A percentile compares a stretch with the other conserved stretches of the same genome.
These are phyloP conservation scores for Cytospora paraplurivora DNA, from an alignment of 2,329 filamentous ascomycete species.

Conservation along the genomic window DNA sequence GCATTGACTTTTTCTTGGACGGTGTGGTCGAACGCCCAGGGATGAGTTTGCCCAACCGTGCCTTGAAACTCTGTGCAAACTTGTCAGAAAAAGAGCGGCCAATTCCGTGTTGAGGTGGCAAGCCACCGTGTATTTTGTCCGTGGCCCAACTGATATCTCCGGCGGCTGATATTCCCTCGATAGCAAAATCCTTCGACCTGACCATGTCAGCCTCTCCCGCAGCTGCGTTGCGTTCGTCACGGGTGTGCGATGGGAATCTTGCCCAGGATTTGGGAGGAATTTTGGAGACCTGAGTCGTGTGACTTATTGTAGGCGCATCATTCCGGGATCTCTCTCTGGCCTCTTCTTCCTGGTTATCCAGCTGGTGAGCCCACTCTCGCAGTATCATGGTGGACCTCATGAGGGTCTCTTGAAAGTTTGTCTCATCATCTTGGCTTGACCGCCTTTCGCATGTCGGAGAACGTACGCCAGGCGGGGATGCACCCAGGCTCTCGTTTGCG, in stretches of 20 bases:
- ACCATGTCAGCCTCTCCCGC: conserved; percentile 34
- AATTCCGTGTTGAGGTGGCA: conserved; percentile 11
- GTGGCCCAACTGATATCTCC: conserved; percentile 35
- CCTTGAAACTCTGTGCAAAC: conserved; percentile 37
- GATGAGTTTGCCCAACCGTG: conserved; percentile 35
- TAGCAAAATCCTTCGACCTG: conserved; percentile 37
- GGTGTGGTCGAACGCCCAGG: conserved; percentile 25
- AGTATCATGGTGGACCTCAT: conserved; percentile 18
- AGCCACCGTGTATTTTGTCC: conserved; percentile 28
- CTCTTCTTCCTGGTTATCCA: conserved; percentile 14
- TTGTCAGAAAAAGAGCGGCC: conserved; percentile 36
- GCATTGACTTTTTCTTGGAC: conserved; percentile 19
- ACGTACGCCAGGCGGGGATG: conserved; percentile 8
- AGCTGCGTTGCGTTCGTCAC: conserved; percentile 35
- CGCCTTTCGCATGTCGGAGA: conserved; percentile 16
- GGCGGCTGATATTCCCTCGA: conserved; percentile 30
- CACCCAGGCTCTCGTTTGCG: conserved; percentile 6
- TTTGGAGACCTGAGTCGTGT: background rate
- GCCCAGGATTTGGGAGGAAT: conserved; percentile 39
- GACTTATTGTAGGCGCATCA: background rate
- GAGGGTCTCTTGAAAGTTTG: conserved; percentile 9
- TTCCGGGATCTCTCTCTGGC: conserved; percentile 2
- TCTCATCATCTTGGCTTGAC: conserved; percentile 6
- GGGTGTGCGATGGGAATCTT: conserved; percentile 38
- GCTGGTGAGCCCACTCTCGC: conserved; percentile 12